These are phyloP conservation scores for Fusarium vanettenii DNA, from an alignment of 2,329 filamentous ascomycete species.

Conservation along the genomic window DNA sequence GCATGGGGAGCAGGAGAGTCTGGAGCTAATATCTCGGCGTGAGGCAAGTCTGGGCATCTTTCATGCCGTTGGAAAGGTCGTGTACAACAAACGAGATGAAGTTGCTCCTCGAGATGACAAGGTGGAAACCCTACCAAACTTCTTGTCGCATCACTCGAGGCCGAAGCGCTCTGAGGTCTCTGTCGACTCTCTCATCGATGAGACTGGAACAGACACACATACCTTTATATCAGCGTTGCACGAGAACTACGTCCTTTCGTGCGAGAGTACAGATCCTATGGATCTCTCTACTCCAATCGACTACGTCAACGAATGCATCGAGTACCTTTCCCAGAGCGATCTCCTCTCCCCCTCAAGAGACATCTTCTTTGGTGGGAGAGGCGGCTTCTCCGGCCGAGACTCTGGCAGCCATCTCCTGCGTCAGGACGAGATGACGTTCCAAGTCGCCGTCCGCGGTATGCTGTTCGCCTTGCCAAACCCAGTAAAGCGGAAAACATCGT, in stretches of 20 bases:
- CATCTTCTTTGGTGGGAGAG: slow-evolving; percentile 72
- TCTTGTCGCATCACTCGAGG: slow-evolving; percentile 67
- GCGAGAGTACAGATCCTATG: slow-evolving; percentile 65
- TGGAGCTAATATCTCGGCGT: slow-evolving; percentile 85
- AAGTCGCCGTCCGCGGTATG: slow-evolving; percentile 87
- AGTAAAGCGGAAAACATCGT: slow-evolving; percentile 75
- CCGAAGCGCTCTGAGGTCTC: slow-evolving; percentile 73
- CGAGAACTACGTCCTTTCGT: slow-evolving; percentile 93
- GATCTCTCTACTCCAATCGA: slow-evolving; percentile 75
- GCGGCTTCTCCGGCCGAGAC: slow-evolving; percentile 64
- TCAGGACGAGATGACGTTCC: slow-evolving; percentile 94
- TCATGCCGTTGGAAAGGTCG: slow-evolving; percentile 93
- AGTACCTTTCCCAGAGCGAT: slow-evolving; percentile 88
- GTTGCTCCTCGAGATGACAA: slow-evolving; percentile 53
- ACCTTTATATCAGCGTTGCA: slow-evolving; percentile 92
- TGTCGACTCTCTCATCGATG: slow-evolving; percentile 85
- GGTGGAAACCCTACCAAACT: slow-evolving; percentile 68
- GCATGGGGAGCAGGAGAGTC: slow-evolving; percentile 79
- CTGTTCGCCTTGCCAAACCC: slow-evolving; percentile 87
- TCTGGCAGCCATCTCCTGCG: slow-evolving; percentile 79
- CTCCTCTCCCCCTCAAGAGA: slow-evolving; percentile 81
- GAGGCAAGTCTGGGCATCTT: slow-evolving; percentile 95
- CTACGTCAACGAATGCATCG: slow-evolving; percentile 85
- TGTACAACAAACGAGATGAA: slow-evolving; percentile 92
- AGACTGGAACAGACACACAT: slow-evolving; percentile 90